A percentile compares a stretch with the other conserved stretches of the same genome.
Conservation (phyloP, 208 protist genomes). For the Trypanosoma cruzi region DNA sequence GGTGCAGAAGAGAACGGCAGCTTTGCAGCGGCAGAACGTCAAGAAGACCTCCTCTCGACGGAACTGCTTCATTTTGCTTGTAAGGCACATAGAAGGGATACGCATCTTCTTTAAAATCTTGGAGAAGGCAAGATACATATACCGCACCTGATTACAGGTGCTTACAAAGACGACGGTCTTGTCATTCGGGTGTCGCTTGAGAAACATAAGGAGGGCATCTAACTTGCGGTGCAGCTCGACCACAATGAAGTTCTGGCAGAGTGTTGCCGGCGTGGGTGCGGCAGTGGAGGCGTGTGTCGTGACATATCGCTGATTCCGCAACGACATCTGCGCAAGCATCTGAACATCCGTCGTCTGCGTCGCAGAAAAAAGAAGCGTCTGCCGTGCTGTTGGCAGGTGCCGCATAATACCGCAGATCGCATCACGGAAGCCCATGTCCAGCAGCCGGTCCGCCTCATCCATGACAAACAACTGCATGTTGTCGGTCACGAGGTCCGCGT, state of each 20-base stretch:
- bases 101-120: slow-evolving; percentile 93
- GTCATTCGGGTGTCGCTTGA: slow-evolving; percentile 95
- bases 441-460: slow-evolving; percentile 98
- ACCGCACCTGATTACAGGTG: slow-evolving; percentile 97
- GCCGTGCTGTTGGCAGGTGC: slow-evolving; percentile 86
- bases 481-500: slow-evolving; percentile 83
- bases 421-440: slow-evolving; percentile 98
- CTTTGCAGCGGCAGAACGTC: slow-evolving; percentile 89
- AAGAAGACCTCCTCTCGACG: slow-evolving; percentile 91
- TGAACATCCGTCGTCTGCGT: slow-evolving; percentile 98
- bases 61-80: slow-evolving; percentile 94
- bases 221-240: slow-evolving; percentile 95
- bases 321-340: slow-evolving; percentile 91
- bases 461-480: slow-evolving; percentile 98
- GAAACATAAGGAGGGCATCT: slow-evolving; percentile 97
- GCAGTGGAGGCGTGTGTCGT: slow-evolving; percentile 89
- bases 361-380: slow-evolving; percentile 99
- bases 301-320: slow-evolving; percentile 96
- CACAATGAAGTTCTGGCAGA: slow-evolving; percentile 96
- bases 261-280: slow-evolving; percentile 83
- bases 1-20: slow-evolving; percentile 97
- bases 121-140: slow-evolving; percentile 92
- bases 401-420: slow-evolving; percentile 94
- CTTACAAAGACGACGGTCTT: slow-evolving; percentile 99
- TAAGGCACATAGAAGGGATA: slow-evolving; percentile 92